Conservation (phyloP, 2,329 filamentous ascomycete species). For the Apiospora koreana region DNA sequence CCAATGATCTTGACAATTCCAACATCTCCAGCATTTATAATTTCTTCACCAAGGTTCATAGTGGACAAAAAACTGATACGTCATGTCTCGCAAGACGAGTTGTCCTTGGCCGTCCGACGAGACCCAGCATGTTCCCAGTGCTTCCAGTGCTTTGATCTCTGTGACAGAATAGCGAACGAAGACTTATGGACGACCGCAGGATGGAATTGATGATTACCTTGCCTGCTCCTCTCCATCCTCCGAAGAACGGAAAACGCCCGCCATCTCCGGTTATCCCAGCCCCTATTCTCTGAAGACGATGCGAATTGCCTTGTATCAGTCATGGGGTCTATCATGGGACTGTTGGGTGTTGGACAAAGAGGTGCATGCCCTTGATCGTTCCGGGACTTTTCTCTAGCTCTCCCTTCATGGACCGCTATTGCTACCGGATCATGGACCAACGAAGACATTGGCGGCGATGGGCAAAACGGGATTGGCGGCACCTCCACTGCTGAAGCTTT, state of each 20-base stretch:
- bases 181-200: too few species aligned
- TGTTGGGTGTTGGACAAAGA: neutral
- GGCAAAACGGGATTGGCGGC: too few species aligned
- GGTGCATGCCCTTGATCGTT: neutral
- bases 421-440: neutral
- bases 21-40: too few species aligned
- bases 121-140: too few species aligned
- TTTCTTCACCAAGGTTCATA: too few species aligned
- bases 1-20: too few species aligned
- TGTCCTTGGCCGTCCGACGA: too few species aligned
- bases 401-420: neutral
- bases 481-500: neutral
- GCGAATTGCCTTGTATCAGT: neutral
- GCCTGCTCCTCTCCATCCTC: neutral
- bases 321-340: neutral
- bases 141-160: too few species aligned
- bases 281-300: neutral
- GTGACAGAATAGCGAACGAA: too few species aligned
- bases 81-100: too few species aligned
- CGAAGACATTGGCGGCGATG: neutral
- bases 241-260: neutral
- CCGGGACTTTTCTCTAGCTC: neutral
- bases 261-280: neutral
- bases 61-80: too few species aligned
- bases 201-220: neutral